Base-by-base conservation (phyloP, 371 early-diverging fungal species). In the Haplosporangium sp. region DNA sequence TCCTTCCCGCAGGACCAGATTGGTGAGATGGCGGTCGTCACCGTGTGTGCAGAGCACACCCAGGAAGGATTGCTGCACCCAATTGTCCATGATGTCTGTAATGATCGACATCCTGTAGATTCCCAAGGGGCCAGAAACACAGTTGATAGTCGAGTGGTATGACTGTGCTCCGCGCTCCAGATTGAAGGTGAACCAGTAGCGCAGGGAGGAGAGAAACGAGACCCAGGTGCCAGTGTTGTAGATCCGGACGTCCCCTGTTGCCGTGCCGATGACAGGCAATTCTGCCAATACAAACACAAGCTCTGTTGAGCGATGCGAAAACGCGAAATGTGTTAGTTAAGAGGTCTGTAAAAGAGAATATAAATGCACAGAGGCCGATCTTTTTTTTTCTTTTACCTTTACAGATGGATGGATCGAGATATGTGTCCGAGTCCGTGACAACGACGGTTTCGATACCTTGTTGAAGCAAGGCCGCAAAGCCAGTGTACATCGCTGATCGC, bases 171-270 rank as follows among this genome's bases (percentile, higher is more conserved):
- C 87, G 18, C 91, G 82, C 65, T 91, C 91, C 52, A 91, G 87
- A 71, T 91, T 91, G 67, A 91, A 91, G 0, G 91, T 90, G 82
- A 91, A 87, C 89, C 89, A 88, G 59, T 90, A 91, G 10, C 91
- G 86, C 18, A 91, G 56, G 0, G 88, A 88, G 5, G 91, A 89
- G 83, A 91, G 83, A 64, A 86, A 89, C 5, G 86, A 84, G 16
- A 89, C 66, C 43, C 86, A 59, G 6, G 86, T 87, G 1, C 67
- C 81, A 1, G 80, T 77, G 53, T 91, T 91, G 83, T 86, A 89
- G 45, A 91, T 91, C 40, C 88, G 81, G 0, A 89, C 90, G 65
- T 91, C 88, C 7, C 91, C 91, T 10, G 91, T 88, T 0, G 86
- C 87, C 1, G 91, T 90, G 16, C 90, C 91, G 23, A 87, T 74